These are phyloP conservation scores for Kickxella alabastrina DNA, from an alignment of 192 early-diverging fungal species.

Conservation along the genomic window DNA sequence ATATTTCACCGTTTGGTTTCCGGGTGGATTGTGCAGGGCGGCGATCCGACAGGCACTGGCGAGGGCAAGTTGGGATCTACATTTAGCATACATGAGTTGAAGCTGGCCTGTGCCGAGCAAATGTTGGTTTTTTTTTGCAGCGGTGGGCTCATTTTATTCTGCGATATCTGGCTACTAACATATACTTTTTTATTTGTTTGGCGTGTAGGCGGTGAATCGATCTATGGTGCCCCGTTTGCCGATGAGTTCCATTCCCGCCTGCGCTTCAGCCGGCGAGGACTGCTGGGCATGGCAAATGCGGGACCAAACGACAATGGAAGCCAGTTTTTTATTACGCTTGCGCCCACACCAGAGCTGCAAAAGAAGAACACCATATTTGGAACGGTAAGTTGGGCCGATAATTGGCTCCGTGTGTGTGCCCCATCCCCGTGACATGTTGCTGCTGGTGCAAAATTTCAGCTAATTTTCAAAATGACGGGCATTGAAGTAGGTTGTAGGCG, in stretches of 20 bases:
- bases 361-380: conserved; percentile 93
- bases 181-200: neutral
- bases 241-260: conserved; percentile 93
- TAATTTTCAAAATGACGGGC: neutral
- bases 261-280: conserved; percentile 80
- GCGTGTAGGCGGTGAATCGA: conserved; percentile 78
- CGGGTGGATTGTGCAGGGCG: conserved; percentile 91
- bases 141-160: too few species aligned
- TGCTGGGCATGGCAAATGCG: conserved; percentile 88
- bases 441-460: too few species aligned
- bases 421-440: too few species aligned
- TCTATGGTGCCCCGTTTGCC: conserved; percentile 76
- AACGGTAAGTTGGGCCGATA: conserved; percentile 66
- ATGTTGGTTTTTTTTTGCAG: neutral
- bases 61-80: conserved; percentile 40
- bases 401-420: too few species aligned
- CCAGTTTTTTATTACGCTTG: conserved; percentile 96
- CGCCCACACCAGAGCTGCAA: conserved; percentile 75
- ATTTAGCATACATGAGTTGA: too few species aligned
- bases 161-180: too few species aligned
- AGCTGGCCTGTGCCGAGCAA: too few species aligned
- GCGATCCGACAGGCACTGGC: conserved; percentile 88
- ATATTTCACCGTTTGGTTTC: conserved; percentile 88
- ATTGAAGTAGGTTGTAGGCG: conserved; percentile 68
- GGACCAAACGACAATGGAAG: conserved; percentile 75